Percentiles rank a stretch among this genome's conserved stretches.
These are phyloP conservation scores for Lactifluus rugatus DNA, from an alignment of 768 basidiomycete genomes.

Conservation along the genomic window DNA sequence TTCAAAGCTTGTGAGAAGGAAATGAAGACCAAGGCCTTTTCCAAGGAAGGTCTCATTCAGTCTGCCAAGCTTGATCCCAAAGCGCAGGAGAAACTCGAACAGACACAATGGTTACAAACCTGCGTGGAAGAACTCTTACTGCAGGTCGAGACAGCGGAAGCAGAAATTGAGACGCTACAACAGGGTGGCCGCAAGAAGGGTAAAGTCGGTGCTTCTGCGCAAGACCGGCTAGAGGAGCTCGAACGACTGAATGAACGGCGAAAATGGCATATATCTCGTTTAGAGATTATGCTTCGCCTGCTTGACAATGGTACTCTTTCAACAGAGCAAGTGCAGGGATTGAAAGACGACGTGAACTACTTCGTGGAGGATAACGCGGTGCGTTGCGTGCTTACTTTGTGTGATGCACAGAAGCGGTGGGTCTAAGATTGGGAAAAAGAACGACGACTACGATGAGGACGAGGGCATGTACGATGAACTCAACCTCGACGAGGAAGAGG, in stretches of 20 bases:
- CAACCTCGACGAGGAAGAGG: conserved; percentile 93
- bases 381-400: conserved; percentile 28
- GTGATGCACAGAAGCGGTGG: not conserved
- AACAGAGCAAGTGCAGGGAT: conserved; percentile 65
- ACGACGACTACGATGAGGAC: conserved; percentile 95
- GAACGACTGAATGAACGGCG: conserved; percentile 87
- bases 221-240: conserved; percentile 71
- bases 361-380: conserved; percentile 96
- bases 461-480: conserved; percentile 97
- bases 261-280: conserved; percentile 87
- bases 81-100: conserved; percentile 92
- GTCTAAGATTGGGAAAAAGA: conserved; percentile 37
- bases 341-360: conserved; percentile 93
- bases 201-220: conserved; percentile 52
- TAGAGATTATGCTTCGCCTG: conserved; percentile 88
- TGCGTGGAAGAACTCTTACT: conserved; percentile 88
- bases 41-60: conserved; percentile 94
- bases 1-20: conserved; percentile 99
- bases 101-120: conserved; percentile 74
- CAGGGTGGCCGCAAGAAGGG: conserved; percentile 74
- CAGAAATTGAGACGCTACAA: conserved; percentile 83
- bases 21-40: conserved; percentile 99
- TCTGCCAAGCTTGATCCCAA: conserved; percentile 93
- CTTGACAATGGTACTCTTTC: conserved; percentile 88
- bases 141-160: conserved; percentile 91